These are phyloP conservation scores for Micractinium conductrix DNA, from an alignment of 139 green algal species.

Conservation along the genomic window DNA sequence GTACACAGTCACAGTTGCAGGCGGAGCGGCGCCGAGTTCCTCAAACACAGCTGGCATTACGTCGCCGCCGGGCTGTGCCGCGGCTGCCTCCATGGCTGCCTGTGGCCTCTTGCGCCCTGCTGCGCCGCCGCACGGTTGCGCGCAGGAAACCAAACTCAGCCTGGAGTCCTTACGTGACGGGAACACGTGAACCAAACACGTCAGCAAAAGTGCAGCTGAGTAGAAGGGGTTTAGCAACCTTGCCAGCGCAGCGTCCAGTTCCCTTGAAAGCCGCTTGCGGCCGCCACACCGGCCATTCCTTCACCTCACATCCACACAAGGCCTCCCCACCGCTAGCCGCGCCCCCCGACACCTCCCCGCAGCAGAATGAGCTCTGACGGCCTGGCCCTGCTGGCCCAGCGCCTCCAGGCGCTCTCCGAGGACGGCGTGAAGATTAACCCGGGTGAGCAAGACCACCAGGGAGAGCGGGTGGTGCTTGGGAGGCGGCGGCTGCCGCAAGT, in stretches of 20 bases:
- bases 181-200: not conserved
- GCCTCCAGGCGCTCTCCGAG: not conserved
- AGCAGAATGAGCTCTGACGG: not conserved
- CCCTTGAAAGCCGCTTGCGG: too few species aligned
- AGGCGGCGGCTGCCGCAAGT: not conserved
- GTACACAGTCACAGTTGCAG: too few species aligned
- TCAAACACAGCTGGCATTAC: too few species aligned
- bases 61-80: too few species aligned
- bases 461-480: not conserved
- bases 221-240: not conserved
- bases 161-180: too few species aligned
- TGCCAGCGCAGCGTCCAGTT: too few species aligned
- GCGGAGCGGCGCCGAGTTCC: too few species aligned
- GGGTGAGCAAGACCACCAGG: not conserved
- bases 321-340: not conserved
- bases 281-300: not conserved
- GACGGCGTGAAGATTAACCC: constrained; percentile 5
- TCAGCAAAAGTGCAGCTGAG: too few species aligned
- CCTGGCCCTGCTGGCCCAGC: not conserved
- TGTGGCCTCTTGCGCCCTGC: too few species aligned
- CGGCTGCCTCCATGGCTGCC: too few species aligned
- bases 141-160: too few species aligned
- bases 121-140: too few species aligned
- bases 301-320: not conserved
- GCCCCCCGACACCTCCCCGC: not conserved